phyloP scores from a whole-genome alignment of 1,139 yeast genomes.

The Saccharomyces hybrid region DNA sequence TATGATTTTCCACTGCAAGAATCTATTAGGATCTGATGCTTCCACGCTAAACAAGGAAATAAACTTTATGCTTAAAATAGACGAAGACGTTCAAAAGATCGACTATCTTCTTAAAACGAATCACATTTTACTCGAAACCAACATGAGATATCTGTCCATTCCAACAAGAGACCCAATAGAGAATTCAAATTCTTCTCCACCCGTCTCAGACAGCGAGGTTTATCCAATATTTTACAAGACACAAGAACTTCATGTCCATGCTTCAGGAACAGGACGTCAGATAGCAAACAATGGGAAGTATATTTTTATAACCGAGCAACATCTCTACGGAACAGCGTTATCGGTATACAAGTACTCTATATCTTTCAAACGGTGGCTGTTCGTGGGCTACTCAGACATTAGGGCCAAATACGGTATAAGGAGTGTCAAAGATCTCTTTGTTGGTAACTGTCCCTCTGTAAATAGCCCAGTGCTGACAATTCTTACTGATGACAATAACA shows the following conservation, averaged over 20 bases:
- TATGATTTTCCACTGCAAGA: background rate
- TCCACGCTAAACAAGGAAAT: slow-evolving; percentile 1
- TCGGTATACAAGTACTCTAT: slow-evolving; percentile 14
- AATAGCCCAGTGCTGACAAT: background rate
- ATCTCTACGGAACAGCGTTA: slow-evolving; percentile 21
- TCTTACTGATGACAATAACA: background rate
- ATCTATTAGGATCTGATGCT: background rate
- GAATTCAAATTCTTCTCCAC: background rate
- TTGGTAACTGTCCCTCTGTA: background rate
- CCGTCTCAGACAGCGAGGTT: background rate
- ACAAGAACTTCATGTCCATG: background rate
- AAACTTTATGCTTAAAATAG: slow-evolving; percentile 2
- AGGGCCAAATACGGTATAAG: slow-evolving; percentile 18
- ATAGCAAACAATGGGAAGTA: slow-evolving; percentile 7
- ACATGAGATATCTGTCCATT: slow-evolving; percentile 1
- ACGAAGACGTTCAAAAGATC: background rate
- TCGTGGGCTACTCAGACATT: slow-evolving; percentile 21
- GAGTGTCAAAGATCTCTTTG: slow-evolving; percentile 7
- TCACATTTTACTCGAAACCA: slow-evolving; percentile 1
- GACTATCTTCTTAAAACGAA: background rate
- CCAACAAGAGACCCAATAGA: background rate
- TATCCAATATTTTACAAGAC: background rate
- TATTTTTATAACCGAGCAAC: slow-evolving; percentile 16
- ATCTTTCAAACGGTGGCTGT: slow-evolving; percentile 15
- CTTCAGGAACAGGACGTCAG: background rate